A percentile compares a stretch with the other conserved stretches of the same genome.
These are phyloP conservation scores for Alternaria gansuensis DNA, from an alignment of 2,329 filamentous ascomycete species.

Conservation along the genomic window DNA sequence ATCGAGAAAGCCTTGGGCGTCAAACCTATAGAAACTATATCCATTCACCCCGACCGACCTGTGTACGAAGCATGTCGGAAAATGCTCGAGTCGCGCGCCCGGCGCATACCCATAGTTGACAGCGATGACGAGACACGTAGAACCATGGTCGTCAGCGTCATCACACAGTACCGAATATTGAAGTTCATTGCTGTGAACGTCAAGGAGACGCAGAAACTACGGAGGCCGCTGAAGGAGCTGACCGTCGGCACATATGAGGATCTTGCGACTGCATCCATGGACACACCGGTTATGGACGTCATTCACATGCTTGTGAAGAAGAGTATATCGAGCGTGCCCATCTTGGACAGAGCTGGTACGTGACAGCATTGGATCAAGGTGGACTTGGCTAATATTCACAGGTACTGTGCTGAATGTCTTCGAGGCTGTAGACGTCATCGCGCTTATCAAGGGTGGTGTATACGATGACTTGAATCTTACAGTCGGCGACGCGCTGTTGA, in stretches of 20 bases:
- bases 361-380: background rate
- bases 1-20: conserved; percentile 95
- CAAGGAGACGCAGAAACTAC: conserved; percentile 84
- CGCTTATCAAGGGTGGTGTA: conserved; percentile 89
- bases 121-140: conserved; percentile 92
- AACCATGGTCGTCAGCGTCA: conserved; percentile 93
- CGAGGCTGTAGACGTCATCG: conserved; percentile 96
- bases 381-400: conserved; percentile 37
- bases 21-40: conserved; percentile 89
- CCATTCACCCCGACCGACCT: conserved; percentile 88
- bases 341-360: conserved; percentile 78
- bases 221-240: conserved; percentile 85
- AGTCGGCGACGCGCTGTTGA: conserved; percentile 88
- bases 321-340: conserved; percentile 94
- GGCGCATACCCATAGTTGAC: conserved; percentile 92
- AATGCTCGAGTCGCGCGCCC: conserved; percentile 92
- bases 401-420: conserved; percentile 90
- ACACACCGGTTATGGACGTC: conserved; percentile 89
- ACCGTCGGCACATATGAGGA: conserved; percentile 84
- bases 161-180: conserved; percentile 97
- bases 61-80: conserved; percentile 94
- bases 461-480: conserved; percentile 90
- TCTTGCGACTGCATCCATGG: conserved; percentile 85
- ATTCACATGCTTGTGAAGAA: conserved; percentile 91
- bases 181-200: conserved; percentile 99